Evolutionary conservation across 495 filamentous ascomycete species (phyloP).

Genomic region (Xylaria venustula): DNA sequence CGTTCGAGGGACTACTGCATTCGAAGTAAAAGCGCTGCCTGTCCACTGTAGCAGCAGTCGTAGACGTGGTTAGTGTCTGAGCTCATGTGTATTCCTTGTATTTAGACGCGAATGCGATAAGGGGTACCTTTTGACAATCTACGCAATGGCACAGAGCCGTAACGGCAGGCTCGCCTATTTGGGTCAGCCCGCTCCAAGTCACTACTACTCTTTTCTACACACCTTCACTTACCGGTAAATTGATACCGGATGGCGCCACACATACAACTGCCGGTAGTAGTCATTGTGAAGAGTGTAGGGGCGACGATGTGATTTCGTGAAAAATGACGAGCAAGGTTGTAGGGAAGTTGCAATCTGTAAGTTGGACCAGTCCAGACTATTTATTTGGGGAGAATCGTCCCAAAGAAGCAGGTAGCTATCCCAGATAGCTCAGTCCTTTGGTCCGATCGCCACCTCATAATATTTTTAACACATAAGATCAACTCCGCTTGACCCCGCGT

Average conservation of each 20-base stretch:
- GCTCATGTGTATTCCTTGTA: neutral
- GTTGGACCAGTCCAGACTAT: neutral
- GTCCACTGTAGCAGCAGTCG: conserved; percentile 37
- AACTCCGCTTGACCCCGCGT: neutral
- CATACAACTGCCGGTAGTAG: conserved; percentile 16
- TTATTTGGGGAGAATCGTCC: neutral
- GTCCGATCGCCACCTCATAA: neutral
- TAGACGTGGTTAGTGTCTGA: neutral
- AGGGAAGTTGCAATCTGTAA: neutral
- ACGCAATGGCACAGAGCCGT: conserved; percentile 49
- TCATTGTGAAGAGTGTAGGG: neutral
- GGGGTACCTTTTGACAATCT: conserved; percentile 40
- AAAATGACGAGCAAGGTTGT: neutral
- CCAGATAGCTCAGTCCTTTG: neutral
- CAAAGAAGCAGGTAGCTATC: neutral
- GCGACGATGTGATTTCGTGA: neutral
- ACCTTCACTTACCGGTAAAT: neutral
- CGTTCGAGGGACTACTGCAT: conserved; percentile 44
- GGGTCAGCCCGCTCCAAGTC: neutral
- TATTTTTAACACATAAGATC: neutral
- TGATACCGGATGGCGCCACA: conserved; percentile 17
- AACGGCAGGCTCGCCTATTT: conserved; percentile 30
- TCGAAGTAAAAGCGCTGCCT: conserved; percentile 48
- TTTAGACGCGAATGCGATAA: conserved; percentile 8
- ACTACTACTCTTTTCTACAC: neutral